A percentile compares a stretch with the other conserved stretches of the same genome.
These are phyloP conservation scores for Xeromyces bisporus DNA, from an alignment of 495 filamentous ascomycete species.

Conservation along the genomic window DNA sequence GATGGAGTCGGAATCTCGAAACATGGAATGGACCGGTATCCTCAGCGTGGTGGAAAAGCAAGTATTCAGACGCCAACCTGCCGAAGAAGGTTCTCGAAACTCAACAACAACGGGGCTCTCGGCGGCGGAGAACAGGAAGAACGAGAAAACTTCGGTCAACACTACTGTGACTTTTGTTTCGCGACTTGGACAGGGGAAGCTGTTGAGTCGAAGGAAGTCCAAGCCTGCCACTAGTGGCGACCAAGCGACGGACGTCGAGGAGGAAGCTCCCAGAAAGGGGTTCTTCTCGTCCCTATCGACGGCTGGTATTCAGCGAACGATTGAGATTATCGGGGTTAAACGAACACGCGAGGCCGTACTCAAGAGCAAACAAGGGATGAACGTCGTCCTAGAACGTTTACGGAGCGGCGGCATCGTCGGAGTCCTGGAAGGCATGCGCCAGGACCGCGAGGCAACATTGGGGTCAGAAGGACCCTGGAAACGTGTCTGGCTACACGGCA, in stretches of 20 bases:
- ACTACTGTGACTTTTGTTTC: constrained; percentile 78
- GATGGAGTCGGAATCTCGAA: constrained; percentile 70
- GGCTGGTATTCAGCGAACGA: constrained; percentile 65
- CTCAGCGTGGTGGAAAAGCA: constrained; percentile 86
- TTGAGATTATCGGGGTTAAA: constrained; percentile 74
- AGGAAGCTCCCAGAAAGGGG: constrained; percentile 38
- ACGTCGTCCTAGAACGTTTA: constrained; percentile 74
- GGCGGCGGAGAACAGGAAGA: constrained; percentile 23
- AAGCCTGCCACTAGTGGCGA: constrained; percentile 16
- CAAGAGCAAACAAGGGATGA: constrained; percentile 91
- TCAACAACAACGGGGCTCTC: constrained; percentile 13
- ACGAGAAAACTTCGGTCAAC: constrained; percentile 60
- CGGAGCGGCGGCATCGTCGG: constrained; percentile 68
- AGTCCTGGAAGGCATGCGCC: constrained; percentile 69
- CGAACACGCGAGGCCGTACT: constrained; percentile 68
- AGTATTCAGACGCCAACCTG: constrained; percentile 39
- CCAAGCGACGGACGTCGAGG: constrained; percentile 23
- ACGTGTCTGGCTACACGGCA: constrained; percentile 27
- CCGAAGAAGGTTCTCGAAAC: constrained; percentile 8
- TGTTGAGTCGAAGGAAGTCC: constrained; percentile 36
- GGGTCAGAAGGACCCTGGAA: constrained; percentile 32
- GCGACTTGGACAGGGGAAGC: constrained; percentile 55
- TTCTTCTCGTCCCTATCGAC: constrained; percentile 63
- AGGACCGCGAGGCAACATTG: constrained; percentile 39
- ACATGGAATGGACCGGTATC: constrained; percentile 82